Evolutionary conservation across 169 alveolate species (phyloP).

Genomic region (Plasmodium cynomolgi): DNA sequence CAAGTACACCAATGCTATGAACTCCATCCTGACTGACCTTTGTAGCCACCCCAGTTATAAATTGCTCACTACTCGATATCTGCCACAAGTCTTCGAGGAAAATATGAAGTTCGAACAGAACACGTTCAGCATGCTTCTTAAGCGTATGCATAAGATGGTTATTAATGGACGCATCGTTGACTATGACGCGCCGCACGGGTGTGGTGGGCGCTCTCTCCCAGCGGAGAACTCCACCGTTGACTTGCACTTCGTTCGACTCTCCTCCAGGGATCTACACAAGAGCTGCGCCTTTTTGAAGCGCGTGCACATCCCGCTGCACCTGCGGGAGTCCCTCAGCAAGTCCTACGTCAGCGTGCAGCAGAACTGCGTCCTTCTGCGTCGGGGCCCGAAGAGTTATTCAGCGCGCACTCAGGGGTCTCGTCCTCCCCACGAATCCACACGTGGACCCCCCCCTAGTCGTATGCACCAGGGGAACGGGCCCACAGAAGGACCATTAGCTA

Average conservation of each 20-base stretch:
- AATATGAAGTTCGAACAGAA: constrained; percentile 60
- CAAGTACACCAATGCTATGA: constrained; percentile 56
- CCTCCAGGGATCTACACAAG: constrained; percentile 11
- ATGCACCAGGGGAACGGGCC: not conserved
- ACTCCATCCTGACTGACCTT: constrained; percentile 24
- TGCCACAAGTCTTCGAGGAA: constrained; percentile 69
- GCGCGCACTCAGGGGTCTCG: not conserved
- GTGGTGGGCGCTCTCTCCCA: not conserved
- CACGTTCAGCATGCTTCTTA: constrained; percentile 56
- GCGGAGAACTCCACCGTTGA: not conserved
- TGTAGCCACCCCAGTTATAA: constrained; percentile 71
- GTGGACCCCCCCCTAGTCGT: not conserved
- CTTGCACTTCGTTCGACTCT: constrained; percentile 4
- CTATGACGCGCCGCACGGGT: not conserved
- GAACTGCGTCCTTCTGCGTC: constrained; percentile 16
- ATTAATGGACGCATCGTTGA: constrained; percentile 45
- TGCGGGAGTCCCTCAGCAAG: constrained; percentile 21
- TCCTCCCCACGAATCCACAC: not conserved
- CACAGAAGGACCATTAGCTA: not conserved
- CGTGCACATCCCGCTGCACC: constrained; percentile 33
- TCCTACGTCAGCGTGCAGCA: not conserved
- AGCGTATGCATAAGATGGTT: constrained; percentile 71
- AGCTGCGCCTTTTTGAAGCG: not conserved
- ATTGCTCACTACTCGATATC: constrained; percentile 28
- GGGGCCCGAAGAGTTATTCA: not conserved